phyloP scores from a whole-genome alignment of 2,329 filamentous ascomycete species.

The Pseudopithomyces maydicus region DNA sequence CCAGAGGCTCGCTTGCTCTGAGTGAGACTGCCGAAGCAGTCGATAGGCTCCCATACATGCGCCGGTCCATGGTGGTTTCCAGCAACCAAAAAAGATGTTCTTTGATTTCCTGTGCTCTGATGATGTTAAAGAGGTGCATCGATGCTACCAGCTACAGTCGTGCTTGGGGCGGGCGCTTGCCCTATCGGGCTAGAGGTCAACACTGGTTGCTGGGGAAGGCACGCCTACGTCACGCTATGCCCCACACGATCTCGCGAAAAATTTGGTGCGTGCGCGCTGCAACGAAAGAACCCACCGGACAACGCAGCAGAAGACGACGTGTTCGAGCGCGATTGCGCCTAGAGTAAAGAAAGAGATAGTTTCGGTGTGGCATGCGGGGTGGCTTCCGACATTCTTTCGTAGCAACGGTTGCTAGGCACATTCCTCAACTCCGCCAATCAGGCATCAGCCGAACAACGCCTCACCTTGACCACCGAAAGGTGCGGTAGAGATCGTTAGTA shows the following conservation, averaged over 20 bases:
- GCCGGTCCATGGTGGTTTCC: slow-evolving; percentile 30
- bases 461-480: background rate
- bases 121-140: slow-evolving; percentile 40
- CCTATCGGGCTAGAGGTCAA: slow-evolving; percentile 35
- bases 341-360: background rate
- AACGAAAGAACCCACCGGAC: slow-evolving; percentile 12
- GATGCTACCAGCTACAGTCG: slow-evolving; percentile 14
- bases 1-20: slow-evolving; percentile 45
- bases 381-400: slow-evolving; percentile 10
- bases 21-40: slow-evolving; percentile 52
- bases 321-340: slow-evolving; percentile 15
- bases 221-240: slow-evolving; percentile 34
- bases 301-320: slow-evolving; percentile 17
- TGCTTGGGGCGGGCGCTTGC: slow-evolving; percentile 20
- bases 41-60: slow-evolving; percentile 34
- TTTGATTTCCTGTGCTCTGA: slow-evolving; percentile 30
- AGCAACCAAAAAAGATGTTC: slow-evolving; percentile 29
- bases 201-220: slow-evolving; percentile 28
- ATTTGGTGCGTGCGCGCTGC: slow-evolving; percentile 20
- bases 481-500: background rate
- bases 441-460: slow-evolving; percentile 9
- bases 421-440: slow-evolving; percentile 19
- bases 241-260: slow-evolving; percentile 17
- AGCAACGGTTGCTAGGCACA: slow-evolving; percentile 18
- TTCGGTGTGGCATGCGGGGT: background rate